Evolutionary conservation across 2,329 filamentous ascomycete genomes (phyloP).

Genomic region (Penicillium sp.): DNA sequence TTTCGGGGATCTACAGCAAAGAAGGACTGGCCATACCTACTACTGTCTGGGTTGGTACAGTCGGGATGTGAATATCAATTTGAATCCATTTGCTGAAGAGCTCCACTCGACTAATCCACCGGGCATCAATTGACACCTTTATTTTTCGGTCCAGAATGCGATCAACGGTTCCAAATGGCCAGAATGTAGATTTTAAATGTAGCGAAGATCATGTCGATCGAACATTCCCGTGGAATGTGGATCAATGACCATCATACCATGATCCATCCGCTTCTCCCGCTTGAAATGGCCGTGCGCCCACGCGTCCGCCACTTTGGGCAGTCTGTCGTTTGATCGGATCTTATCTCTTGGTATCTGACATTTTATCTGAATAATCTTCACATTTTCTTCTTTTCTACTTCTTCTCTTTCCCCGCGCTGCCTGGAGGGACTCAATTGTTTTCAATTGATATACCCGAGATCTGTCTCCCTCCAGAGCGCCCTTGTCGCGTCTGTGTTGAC

Average conservation of each 20-base stretch:
- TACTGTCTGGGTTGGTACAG: constrained; percentile 10
- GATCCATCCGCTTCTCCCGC: constrained; percentile 1
- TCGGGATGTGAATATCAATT: constrained; percentile 10
- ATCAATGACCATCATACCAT: constrained; percentile 4
- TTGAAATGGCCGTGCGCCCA: constrained; percentile 29
- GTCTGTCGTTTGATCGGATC: constrained; percentile 28
- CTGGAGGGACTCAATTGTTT: not conserved
- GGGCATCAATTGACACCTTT: constrained; percentile 24
- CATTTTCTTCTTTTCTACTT: not conserved
- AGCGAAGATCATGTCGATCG: constrained; percentile 31
- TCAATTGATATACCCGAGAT: not conserved
- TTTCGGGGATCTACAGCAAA: constrained; percentile 7
- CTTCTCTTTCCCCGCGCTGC: not conserved
- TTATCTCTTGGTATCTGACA: constrained; percentile 28
- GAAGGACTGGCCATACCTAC: not conserved
- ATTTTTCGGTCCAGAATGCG: not conserved
- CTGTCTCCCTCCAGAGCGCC: constrained; percentile 5
- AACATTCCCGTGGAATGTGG: constrained; percentile 27
- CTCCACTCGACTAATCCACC: constrained; percentile 1
- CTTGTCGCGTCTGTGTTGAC: constrained; percentile 32
- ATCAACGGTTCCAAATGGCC: not conserved
- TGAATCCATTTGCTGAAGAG: constrained; percentile 10
- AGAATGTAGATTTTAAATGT: constrained; percentile 11
- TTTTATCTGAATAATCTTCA: not conserved
- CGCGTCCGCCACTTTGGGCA: constrained; percentile 25